Conservation (phyloP, 352 stramenopile species). For the Stephanocyclus meneghinianus region DNA sequence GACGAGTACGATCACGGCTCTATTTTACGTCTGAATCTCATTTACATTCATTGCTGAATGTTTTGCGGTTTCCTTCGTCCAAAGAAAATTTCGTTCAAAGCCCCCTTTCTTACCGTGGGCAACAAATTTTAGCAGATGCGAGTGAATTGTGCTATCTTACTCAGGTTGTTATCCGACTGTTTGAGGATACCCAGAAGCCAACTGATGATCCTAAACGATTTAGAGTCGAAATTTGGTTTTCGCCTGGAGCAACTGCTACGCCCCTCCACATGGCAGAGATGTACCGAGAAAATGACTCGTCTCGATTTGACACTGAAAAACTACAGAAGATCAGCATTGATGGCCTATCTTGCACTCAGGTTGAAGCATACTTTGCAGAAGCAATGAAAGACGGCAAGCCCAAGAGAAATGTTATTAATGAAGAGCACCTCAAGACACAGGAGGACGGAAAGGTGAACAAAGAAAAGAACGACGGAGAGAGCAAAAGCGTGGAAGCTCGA, state of each 20-base stretch:
- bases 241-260: conserved; percentile 73
- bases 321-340: conserved; percentile 70
- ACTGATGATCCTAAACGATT: conserved; percentile 81
- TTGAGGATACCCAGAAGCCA: conserved; percentile 89
- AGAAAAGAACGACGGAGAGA: conserved; percentile 14
- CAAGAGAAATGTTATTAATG: background rate
- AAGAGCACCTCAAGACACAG: background rate
- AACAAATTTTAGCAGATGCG: conserved; percentile 83
- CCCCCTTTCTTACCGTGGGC: conserved; percentile 61
- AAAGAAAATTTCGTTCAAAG: conserved; percentile 36
- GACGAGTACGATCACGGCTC: conserved; percentile 94
- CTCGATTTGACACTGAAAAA: conserved; percentile 74
- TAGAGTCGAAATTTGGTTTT: conserved; percentile 85
- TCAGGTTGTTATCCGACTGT: conserved; percentile 98
- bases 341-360: conserved; percentile 75
- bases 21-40: conserved; percentile 99
- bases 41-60: conserved; percentile 96
- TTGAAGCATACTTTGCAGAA: conserved; percentile 81
- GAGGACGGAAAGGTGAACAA: conserved; percentile 43
- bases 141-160: conserved; percentile 97
- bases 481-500: conserved; percentile 10
- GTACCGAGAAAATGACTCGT: conserved; percentile 68
- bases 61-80: conserved; percentile 85
- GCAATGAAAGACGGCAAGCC: conserved; percentile 67
- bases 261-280: conserved; percentile 65